Evolutionary conservation across 208 protist species (phyloP).

Genomic region (Trypanosoma theileri): DNA sequence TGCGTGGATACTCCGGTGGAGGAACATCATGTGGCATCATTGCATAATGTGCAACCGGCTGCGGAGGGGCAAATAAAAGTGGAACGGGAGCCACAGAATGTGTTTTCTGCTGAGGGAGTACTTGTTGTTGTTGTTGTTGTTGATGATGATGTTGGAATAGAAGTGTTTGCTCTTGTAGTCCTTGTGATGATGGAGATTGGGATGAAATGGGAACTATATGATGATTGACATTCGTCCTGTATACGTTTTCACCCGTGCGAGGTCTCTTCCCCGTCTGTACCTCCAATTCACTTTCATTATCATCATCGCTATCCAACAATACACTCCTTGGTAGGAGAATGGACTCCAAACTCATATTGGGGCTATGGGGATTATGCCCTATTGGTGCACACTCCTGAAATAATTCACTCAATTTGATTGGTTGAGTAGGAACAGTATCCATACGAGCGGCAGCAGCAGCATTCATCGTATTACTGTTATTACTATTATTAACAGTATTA

Average conservation of each 20-base stretch:
- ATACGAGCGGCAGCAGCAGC: background rate
- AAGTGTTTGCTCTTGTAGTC: constrained; percentile 14
- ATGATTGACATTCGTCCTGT: too few relatives aligned
- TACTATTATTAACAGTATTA: background rate
- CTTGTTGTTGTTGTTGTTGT: constrained; percentile 6
- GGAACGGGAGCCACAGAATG: background rate
- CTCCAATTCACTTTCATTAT: background rate
- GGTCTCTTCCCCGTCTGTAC: background rate
- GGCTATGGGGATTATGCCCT: background rate
- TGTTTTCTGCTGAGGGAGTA: background rate
- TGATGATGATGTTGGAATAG: background rate
- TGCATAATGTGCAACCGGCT: background rate
- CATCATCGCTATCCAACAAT: constrained; percentile 43
- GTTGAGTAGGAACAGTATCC: background rate
- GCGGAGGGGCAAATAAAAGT: constrained; percentile 7
- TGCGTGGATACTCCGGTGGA: constrained; percentile 14
- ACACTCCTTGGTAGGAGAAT: constrained; percentile 16
- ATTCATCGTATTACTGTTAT: background rate
- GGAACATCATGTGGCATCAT: background rate
- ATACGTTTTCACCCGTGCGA: background rate
- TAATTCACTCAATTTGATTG: constrained; percentile 5
- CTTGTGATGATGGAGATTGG: constrained; percentile 2
- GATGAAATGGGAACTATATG: background rate
- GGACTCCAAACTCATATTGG: constrained; percentile 12
- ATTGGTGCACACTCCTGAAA: constrained; percentile 13